Evolutionary conservation across 345 rosid species (phyloP).

Genomic region (Excoecaria agallocha): DNA sequence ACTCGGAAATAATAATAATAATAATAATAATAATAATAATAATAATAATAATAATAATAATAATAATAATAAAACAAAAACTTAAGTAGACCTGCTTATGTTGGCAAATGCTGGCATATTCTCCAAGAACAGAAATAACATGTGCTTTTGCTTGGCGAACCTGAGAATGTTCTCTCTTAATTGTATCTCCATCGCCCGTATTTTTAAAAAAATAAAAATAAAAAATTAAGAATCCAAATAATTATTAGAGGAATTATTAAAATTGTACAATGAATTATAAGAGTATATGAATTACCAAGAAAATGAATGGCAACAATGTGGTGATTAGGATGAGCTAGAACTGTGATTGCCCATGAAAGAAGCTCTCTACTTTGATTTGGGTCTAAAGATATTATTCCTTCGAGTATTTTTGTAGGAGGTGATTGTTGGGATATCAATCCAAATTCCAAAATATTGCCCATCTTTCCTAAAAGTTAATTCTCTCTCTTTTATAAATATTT

Average conservation of each 20-base stretch:
- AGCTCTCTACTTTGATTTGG: constrained; percentile 53
- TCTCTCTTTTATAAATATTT: too few relatives aligned
- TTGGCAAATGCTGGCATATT: constrained; percentile 57
- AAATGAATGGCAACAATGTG: constrained; percentile 69
- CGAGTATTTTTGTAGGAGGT: constrained; percentile 56
- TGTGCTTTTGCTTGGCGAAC: constrained; percentile 73
- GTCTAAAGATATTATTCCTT: constrained; percentile 60
- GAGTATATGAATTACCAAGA: constrained; percentile 27
- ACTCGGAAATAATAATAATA: too few relatives aligned
- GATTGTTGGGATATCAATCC: too few relatives aligned
- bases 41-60: too few relatives aligned
- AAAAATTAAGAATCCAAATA: too few relatives aligned
- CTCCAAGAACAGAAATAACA: constrained; percentile 84
- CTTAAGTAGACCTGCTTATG: constrained; percentile 45
- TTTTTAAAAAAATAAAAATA: too few relatives aligned
- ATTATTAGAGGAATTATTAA: too few relatives aligned
- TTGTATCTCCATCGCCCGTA: constrained; percentile 30
- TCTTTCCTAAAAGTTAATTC: too few relatives aligned
- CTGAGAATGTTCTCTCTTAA: constrained; percentile 34
- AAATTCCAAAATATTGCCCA: too few relatives aligned
- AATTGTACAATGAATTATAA: too few relatives aligned
- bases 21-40: too few relatives aligned
- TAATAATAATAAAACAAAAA: too few relatives aligned
- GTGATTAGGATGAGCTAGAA: constrained; percentile 72
- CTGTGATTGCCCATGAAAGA: constrained; percentile 77